Percentiles rank a stretch among this genome's conserved stretches.
Evolutionary conservation across 2,329 filamentous ascomycete genomes (phyloP).

Genomic region (Fusarium tjaetaba): DNA sequence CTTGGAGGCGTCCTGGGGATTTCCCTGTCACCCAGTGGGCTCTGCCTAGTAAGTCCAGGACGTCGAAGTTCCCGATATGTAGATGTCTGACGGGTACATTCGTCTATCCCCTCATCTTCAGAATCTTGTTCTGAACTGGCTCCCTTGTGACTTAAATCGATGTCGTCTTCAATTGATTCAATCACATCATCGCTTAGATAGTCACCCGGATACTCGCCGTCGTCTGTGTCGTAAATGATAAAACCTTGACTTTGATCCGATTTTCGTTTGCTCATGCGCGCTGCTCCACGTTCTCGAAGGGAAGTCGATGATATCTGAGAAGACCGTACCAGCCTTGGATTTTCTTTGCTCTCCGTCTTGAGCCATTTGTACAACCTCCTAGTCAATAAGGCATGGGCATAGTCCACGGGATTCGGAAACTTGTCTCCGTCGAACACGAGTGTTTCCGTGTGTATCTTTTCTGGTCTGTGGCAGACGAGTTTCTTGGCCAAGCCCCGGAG

Average conservation of each 20-base stretch:
- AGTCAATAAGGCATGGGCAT: neutral
- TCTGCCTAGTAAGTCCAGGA: constrained; percentile 3
- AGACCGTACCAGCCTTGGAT: neutral
- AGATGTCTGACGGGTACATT: neutral
- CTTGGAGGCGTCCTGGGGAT: constrained; percentile 7
- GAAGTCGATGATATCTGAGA: neutral
- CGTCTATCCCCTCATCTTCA: neutral
- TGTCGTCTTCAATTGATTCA: neutral
- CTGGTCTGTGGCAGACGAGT: neutral
- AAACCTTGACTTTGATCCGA: neutral
- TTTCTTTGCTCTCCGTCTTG: neutral
- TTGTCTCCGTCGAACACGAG: neutral
- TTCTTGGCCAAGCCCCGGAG: neutral
- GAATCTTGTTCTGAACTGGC: neutral
- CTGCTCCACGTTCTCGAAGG: neutral
- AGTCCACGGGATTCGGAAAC: neutral
- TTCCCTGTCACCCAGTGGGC: neutral
- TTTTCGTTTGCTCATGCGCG: neutral
- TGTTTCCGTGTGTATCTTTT: neutral
- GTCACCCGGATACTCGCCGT: neutral
- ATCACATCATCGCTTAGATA: neutral
- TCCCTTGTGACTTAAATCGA: neutral
- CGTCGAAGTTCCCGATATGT: neutral
- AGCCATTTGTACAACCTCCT: neutral
- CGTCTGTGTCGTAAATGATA: neutral